Base-by-base conservation (phyloP, 148 eudicot genomes). In the Heliosperma pusillum region DNA sequence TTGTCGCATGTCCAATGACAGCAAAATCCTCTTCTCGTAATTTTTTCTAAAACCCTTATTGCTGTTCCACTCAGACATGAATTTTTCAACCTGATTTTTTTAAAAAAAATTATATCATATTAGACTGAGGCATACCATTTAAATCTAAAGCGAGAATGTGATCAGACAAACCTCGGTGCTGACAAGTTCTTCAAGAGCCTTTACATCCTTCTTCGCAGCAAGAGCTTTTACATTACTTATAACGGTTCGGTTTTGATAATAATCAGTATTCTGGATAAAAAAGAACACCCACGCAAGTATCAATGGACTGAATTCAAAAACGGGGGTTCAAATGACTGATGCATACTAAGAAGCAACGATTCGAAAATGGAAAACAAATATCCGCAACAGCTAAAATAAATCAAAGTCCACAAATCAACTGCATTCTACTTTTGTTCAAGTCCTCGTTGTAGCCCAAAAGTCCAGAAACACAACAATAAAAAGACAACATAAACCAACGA, bases 11-110 rank as follows among this genome's bases (percentile, higher is more conserved):
- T 94, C 98, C 60, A 94, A 80, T 27, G 97, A 91, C 12, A 42
- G 44, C 84, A 90, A 81, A 66, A 90, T 82, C 81, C 93, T 88
- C 78, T 72, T 87, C 86, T 90, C 92, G 62, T 90, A 94, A 68
- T 92, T 97, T 40, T 82, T 85, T 80, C 98, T 82, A 73, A 91
- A 87, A 60, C 84, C 83, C 83, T 91, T 90, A 17, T 66, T 82
- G 63, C 72, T 80, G 76, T 80, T 87, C 98, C 98, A 92, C 1
- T 72, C 79, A 71, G 89, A 80, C 87, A 91, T 83, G 77, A 91
- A 91, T 55, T 89, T 84, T 74, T 89, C 91, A 72, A 84, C 85
- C 98, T 93, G 33, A 61, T 71, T 24, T 60, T 11, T 50, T 50
- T 10, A n/a, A n/a, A n/a, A n/a, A n/a, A n/a, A n/a, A n/a, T n/a